A percentile compares a stretch with the other conserved stretches of the same genome.
phyloP scores from a whole-genome alignment of 2,329 filamentous ascomycete genomes.

The Botrytis byssoidea region DNA sequence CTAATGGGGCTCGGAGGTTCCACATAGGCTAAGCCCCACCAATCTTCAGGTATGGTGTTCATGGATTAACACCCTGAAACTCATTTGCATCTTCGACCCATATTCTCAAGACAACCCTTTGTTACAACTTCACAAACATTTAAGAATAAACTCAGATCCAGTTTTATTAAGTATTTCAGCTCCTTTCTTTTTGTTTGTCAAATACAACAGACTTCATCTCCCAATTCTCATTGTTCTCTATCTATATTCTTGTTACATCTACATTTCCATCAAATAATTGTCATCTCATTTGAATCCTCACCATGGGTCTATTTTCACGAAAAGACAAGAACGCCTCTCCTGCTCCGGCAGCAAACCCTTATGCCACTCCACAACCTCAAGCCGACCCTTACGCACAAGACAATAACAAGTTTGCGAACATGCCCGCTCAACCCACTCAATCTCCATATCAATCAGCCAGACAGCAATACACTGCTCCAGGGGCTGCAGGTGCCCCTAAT shows the following conservation, averaged over 20 bases:
- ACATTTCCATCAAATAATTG: neutral
- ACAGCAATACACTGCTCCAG: constrained; percentile 34
- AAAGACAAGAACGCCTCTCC: constrained; percentile 50
- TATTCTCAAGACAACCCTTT: constrained; percentile 17
- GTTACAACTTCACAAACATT: neutral
- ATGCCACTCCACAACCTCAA: constrained; percentile 36
- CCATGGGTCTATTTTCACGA: constrained; percentile 46
- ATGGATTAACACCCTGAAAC: constrained; percentile 9
- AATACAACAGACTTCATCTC: too few species aligned
- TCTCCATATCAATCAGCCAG: constrained; percentile 33
- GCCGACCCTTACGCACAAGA: constrained; percentile 60
- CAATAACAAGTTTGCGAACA: constrained; percentile 54
- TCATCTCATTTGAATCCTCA: neutral
- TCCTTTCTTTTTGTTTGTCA: neutral
- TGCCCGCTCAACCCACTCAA: constrained; percentile 40
- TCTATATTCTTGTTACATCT: neutral
- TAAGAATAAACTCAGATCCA: neutral
- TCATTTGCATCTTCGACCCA: constrained; percentile 16
- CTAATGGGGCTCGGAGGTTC: constrained; percentile 4
- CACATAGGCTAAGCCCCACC: constrained; percentile 9
- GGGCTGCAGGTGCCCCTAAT: constrained; percentile 27
- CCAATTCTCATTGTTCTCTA: neutral
- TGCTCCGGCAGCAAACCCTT: constrained; percentile 40
- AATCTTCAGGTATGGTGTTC: constrained; percentile 6
- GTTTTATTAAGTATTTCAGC: neutral